Percentiles rank a stretch among this genome's conserved stretches.
Evolutionary conservation across 257 asterid species (phyloP).

Genomic region (Leptodermis oblonga): DNA sequence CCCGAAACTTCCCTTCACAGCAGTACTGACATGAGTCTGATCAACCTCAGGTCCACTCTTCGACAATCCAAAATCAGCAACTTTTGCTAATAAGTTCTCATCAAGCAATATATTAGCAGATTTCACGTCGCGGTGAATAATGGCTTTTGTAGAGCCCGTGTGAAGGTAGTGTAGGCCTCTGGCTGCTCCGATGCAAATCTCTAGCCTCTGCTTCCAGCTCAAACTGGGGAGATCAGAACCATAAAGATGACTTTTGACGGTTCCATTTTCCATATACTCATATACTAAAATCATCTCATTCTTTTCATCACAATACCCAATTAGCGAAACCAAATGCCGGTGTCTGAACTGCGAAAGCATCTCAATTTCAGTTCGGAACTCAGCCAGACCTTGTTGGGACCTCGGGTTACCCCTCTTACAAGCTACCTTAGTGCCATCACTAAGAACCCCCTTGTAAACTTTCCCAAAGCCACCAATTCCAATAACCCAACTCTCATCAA

Average conservation of each 20-base stretch:
- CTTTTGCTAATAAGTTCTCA: conserved; percentile 77
- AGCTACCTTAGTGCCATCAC: conserved; percentile 66
- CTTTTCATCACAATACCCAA: conserved; percentile 78
- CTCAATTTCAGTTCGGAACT: conserved; percentile 79
- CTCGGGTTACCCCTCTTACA: conserved; percentile 76
- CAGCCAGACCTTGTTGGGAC: conserved; percentile 75
- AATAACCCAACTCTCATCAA: conserved; percentile 67
- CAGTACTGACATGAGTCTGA: conserved; percentile 87
- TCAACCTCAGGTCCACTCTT: conserved; percentile 81
- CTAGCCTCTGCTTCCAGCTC: conserved; percentile 78
- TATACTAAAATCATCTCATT: conserved; percentile 76
- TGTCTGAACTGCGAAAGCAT: conserved; percentile 86
- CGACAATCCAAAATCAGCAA: conserved; percentile 82
- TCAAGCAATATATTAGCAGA: conserved; percentile 81
- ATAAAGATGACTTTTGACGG: conserved; percentile 67
- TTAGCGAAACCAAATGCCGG: conserved; percentile 73
- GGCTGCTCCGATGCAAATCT: conserved; percentile 82
- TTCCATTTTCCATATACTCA: conserved; percentile 83
- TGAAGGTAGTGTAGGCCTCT: conserved; percentile 82
- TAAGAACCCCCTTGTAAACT: conserved; percentile 66
- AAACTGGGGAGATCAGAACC: conserved; percentile 50
- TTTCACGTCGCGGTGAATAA: conserved; percentile 79
- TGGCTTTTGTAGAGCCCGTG: conserved; percentile 64
- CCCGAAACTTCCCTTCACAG: conserved; percentile 79
- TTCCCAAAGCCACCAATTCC: conserved; percentile 91